Evolutionary conservation across 2,329 filamentous ascomycete genomes (phyloP), one percentile per base, ranked within the genome.

Genomic region (Madurella fahalii): DNA sequence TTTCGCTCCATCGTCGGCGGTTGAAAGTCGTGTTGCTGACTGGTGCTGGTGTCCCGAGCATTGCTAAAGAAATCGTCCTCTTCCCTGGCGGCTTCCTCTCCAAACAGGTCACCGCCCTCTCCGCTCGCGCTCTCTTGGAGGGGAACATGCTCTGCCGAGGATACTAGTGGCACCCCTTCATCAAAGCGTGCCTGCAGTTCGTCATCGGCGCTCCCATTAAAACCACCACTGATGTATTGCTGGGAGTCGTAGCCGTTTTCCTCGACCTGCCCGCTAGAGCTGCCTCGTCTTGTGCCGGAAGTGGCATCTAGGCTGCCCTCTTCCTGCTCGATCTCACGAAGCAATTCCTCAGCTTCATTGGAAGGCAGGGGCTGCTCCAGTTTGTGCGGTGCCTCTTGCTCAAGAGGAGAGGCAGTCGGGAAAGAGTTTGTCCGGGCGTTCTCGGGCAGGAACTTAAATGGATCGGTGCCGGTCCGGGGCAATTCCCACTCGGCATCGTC

Each of bases 121-220:
- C 54, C 45, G 16, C 12, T 44, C 11, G 25, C 20, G n/a, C 47
- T 16, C 2, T 44, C 32, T 3, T 58, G 44, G 2, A 55, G 18
- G 25, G 52, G 40, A 30, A 49, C 47, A 11, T 71, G 61, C 2
- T 65, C 52, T 47, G 72, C 68, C 17, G 76, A 73, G 0, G 61
- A 50, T 62, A 83, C 82, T 56, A 90, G 69, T 1, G 86, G 86
- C 4, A 90, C 56, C 0, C 86, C 86, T 70, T 90, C 87, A 54
- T 88, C 85, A 59, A 79, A 90, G 43, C 86, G 80, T 20, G 80
- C 79, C 25, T 86, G 80, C 1, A 73, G 71, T 18, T 72, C 72
- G 39, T 77, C 72, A 37, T 73, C 73, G 12, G 74, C 69, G 1
- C 67, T 58, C 41, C 69, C 72, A 18, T 70, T 66, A 1, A 77